Evolutionary conservation across 1,284 basidiomycete genomes (phyloP), one percentile per base, ranked within the genome.

Genomic region (Leccinum solheimii): DNA sequence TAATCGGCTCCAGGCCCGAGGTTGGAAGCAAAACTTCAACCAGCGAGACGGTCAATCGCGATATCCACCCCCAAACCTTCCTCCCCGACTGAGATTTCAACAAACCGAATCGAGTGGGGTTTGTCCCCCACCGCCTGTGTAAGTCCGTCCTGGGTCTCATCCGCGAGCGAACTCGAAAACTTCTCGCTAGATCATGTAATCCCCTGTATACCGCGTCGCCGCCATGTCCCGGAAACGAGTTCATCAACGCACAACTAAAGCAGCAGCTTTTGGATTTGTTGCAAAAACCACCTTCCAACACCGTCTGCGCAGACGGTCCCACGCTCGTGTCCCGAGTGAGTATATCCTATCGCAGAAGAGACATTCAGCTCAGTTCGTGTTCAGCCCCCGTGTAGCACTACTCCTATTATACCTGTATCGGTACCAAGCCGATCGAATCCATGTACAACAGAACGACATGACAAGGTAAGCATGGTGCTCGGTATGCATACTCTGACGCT

Each of bases 181-280:
- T 9, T 3, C 27, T 52, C 14, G 9, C 8, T 27, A 73, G 69
- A 55, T 57, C 58, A 40, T 63, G 55, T 55, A 45, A 53, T 50
- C 62, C 66, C 60, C 59, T 60, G 60, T 38, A 16, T 14, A 21
- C 3, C 19, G 16, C 6, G 10, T 26, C 51, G 38, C 21, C 10
- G 26, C 3, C 19, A 21, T 45, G 34, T n/a, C 5, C 59, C 21
- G 43, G 23, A 5, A 62, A 13, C 6, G 58, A 62, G 0, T 1
- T 16, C 21, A 23, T 54, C 8, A 69, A 40, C 8, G 34, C 30
- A 2, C 63, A 62, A 30, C 1, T 72, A 8, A 70, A 14, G 48
- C 38, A 60, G 5, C 36, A 56, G 0, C 6, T 38, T 8, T 7
- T 38, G 36, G 4, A 3, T 5, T 5, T 14, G 1, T n/a, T 67